Evolutionary conservation across 140 eudicot species (phyloP), one percentile per base, ranked within the genome.

Genomic region (Senecio squalidus): DNA sequence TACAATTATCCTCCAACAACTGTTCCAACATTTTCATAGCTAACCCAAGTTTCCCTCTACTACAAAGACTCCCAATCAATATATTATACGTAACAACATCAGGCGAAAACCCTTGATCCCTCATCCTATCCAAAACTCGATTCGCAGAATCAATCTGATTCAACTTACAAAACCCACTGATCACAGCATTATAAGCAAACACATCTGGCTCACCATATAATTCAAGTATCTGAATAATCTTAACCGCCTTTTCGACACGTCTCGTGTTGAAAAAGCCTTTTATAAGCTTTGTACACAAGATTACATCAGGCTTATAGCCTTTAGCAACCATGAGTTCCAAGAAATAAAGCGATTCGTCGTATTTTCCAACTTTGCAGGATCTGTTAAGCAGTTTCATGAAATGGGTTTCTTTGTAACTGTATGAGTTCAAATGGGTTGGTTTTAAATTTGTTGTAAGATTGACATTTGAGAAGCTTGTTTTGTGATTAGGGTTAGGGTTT

Each of bases 41-140:
- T n/a, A 64, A 62, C 14, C 65, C 69, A 41, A 89, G 82, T 68
- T 82, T 79, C 78, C 95, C 79, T 44, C 92, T 82, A 26, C 80
- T 67, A 54, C 97, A 89, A 49, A 89, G 79, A 68, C 82, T 79
- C 55, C 89, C 92, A 9, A 89, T 82, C 74, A 89, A 27, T n/a
- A 85, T 85, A 40, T 89, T 89, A 68, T 85, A 82, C 1, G 97
- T 85, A 39, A 85, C 89, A 23, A 80, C 71, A 78, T 89, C 86
- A 0, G 95, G 95, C n/a, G 75, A 45, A 77, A 79, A 68, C 40
- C 97, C 97, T 7, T 82, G 71, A 53, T 77, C 65, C 53, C 76
- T 80, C 95, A 89, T 89, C 23, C 82, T 53, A 48, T 71, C 59
- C 71, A 89, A 70, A 50, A 80, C 77, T 9, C 68, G 57, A 63